A percentile compares a stretch with the other conserved stretches of the same genome.
phyloP scores from a whole-genome alignment of 352 stramenopile species.

The Globisporangium alternatum region DNA sequence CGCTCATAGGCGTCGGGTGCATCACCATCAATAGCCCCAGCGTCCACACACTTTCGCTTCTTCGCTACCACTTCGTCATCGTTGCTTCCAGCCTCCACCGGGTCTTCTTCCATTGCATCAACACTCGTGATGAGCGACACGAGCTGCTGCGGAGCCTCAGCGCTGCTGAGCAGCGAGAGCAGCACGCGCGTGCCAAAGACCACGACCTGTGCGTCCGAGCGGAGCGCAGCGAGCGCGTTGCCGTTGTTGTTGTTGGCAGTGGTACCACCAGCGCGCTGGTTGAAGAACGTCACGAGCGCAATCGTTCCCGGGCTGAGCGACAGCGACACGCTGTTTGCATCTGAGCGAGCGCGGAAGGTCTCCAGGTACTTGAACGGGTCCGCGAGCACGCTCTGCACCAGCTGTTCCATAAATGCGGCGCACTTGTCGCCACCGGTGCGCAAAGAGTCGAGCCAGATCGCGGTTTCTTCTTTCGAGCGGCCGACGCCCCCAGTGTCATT shows the following conservation, averaged over 20 bases:
- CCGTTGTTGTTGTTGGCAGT: no score
- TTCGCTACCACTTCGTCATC: constrained; percentile 7
- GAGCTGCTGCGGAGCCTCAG: constrained; percentile 33
- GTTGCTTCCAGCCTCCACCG: background rate
- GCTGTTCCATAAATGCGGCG: constrained; percentile 41
- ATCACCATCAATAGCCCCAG: background rate
- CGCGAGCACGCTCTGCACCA: constrained; percentile 38
- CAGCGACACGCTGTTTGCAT: constrained; percentile 12
- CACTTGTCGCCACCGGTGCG: constrained; percentile 30
- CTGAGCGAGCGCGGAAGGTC: constrained; percentile 20
- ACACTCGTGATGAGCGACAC: constrained; percentile 36
- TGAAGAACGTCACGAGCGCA: constrained; percentile 50
- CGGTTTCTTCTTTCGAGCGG: constrained; percentile 47
- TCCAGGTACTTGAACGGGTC: constrained; percentile 52
- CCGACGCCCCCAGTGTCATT: constrained; percentile 18
- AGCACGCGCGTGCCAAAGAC: constrained; percentile 44
- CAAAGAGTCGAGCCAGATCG: constrained; percentile 67
- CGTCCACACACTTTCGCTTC: constrained; percentile 19
- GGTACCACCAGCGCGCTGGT: constrained; percentile 2
- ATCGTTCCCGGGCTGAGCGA: constrained; percentile 43
- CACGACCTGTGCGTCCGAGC: constrained; percentile 25
- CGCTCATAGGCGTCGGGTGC: constrained; percentile 34
- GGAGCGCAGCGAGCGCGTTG: constrained; percentile 18
- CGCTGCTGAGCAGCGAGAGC: constrained; percentile 32
- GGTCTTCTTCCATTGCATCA: background rate